phyloP scores from a whole-genome alignment of 306 rosid species.

The Rosa rugosa region DNA sequence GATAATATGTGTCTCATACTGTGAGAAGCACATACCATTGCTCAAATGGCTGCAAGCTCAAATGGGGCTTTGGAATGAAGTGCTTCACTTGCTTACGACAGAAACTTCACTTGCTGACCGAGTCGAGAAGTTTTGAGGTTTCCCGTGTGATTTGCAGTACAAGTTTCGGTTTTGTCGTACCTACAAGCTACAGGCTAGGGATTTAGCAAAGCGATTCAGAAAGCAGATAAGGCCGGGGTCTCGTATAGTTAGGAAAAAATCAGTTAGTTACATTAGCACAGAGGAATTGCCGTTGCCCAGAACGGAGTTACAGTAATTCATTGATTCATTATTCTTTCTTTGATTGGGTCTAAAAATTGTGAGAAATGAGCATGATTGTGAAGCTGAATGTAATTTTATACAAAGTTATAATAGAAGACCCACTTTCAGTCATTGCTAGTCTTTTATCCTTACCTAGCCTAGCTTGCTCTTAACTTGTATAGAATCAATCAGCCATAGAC shows the following conservation, averaged over 20 bases:
- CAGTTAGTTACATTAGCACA: conserved; percentile 40
- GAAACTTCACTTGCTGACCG: conserved; percentile 36
- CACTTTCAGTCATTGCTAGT: not conserved
- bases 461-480: not conserved
- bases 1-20: conserved; percentile 16
- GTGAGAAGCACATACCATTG: conserved; percentile 28
- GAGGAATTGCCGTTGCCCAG: conserved; percentile 33
- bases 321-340: conserved; percentile 57
- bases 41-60: conserved; percentile 37
- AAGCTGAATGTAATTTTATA: not conserved
- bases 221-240: conserved; percentile 30
- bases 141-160: conserved; percentile 25
- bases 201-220: conserved; percentile 21
- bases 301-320: conserved; percentile 34
- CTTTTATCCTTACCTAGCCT: not conserved
- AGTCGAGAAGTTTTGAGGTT: conserved; percentile 30
- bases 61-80: conserved; percentile 32
- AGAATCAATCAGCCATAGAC: not conserved
- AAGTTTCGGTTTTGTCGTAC: conserved; percentile 39
- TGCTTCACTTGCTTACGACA: conserved; percentile 31
- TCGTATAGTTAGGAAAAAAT: conserved; percentile 43
- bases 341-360: conserved; percentile 26
- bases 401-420: not conserved
- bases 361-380: conserved; percentile 13
- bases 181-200: conserved; percentile 18